Conservation (phyloP, 2,329 filamentous ascomycete species). For the Diaporthe eres region DNA sequence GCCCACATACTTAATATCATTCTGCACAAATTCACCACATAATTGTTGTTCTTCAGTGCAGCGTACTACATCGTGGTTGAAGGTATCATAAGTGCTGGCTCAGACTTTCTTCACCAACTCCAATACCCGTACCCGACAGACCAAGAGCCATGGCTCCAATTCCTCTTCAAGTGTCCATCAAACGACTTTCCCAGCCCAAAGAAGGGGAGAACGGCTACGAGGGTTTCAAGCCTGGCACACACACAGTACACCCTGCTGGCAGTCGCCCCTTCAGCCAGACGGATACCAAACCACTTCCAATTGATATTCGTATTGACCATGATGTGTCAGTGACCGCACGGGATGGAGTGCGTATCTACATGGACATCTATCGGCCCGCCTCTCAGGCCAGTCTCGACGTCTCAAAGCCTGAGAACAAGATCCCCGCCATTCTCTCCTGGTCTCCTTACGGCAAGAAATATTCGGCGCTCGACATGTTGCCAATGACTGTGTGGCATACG, state of each 20-base stretch:
- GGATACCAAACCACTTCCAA: slow-evolving; percentile 50
- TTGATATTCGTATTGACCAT: slow-evolving; percentile 56
- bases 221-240: slow-evolving; percentile 54
- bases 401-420: slow-evolving; percentile 47
- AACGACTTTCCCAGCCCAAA: slow-evolving; percentile 48
- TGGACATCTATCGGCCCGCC: slow-evolving; percentile 60
- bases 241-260: slow-evolving; percentile 53
- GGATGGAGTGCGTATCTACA: slow-evolving; percentile 58
- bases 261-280: slow-evolving; percentile 50
- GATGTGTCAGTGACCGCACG: slow-evolving; percentile 57
- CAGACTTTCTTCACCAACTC: background rate
- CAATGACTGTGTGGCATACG: slow-evolving; percentile 55
- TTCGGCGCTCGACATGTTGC: slow-evolving; percentile 54
- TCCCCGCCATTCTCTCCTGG: slow-evolving; percentile 61
- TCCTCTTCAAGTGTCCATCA: slow-evolving; percentile 44
- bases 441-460: slow-evolving; percentile 62
- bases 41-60: background rate
- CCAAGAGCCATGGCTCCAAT: slow-evolving; percentile 39
- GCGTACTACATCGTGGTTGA: background rate
- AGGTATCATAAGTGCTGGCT: background rate
- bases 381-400: slow-evolving; percentile 8
- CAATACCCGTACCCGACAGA: background rate
- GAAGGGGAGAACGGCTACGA: slow-evolving; percentile 57
- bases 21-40: background rate
- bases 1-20: background rate